Evolutionary conservation across 2,329 filamentous ascomycete genomes (phyloP), one percentile per base, ranked within the genome.

Genomic region (Graphilbum fragrans): DNA sequence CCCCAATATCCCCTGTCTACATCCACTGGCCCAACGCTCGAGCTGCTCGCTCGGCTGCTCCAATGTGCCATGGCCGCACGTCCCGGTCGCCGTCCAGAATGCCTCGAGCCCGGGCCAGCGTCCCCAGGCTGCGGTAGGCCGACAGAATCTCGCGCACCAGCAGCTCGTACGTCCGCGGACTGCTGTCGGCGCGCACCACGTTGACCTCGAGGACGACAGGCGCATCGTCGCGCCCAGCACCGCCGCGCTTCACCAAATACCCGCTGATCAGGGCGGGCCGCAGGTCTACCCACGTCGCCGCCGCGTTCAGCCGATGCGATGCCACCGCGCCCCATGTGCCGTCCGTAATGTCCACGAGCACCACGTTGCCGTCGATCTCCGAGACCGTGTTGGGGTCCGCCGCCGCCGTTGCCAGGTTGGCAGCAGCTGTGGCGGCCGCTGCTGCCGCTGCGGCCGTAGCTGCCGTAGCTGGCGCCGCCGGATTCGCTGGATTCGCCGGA

Each of bases 31-130:
- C 76, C 54, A 90, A 58, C 18, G 72, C 79, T 55, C 74, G 66
- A 4, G 78, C 77, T 2, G 74, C 81, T 59, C 80, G 81, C 58
- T 82, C 72, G 3, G 78, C 82, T 17, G 74, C 80, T 12, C 77
- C 80, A 45, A 90, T 64, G 65, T 90, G 85, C 81, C 84, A 86
- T 17, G 85, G 85, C 51, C 82, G 63, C n/a, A 77, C 68, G 53
- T 79, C 76, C 38, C 62, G 67, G 41, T 76, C 65, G 45, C 67
- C 59, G 52, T 76, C 70, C 53, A 77, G 64, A 52, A 80, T 63
- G 1, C 77, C 82, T 45, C 80, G 73, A 19, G 78, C 72, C 47
- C 77, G 70, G 2, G 82, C 82, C 50, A 92, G 55, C 17, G 82
- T 74, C 0, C 77, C 79, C 47, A 92, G 55, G 0, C 73, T 77